Evolutionary conservation across 352 stramenopile genomes (phyloP), one percentile per base, ranked within the genome.

Genomic region (Pythium grandisporangium): DNA sequence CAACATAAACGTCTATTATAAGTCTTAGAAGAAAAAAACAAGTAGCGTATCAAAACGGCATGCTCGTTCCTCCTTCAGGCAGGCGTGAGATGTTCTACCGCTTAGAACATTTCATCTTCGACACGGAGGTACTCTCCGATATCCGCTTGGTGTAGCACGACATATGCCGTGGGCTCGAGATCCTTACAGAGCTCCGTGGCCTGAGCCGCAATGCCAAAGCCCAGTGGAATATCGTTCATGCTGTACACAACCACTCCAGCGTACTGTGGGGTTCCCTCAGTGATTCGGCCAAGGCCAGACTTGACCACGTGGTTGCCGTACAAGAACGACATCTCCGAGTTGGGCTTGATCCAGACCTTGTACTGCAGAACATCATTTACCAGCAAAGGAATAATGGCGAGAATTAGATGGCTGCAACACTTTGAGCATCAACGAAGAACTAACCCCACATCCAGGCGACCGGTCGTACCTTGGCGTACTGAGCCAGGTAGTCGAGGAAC

Each of bases 291-390:
- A 23, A 99, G 74, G 42, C 96, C 96, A 22, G 84, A 96, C 75
- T 99, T 99, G 48, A 96, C 87, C 11, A 99, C 84, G 69, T 99
- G 95, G 70, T 99, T 99, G 50, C 96, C 96, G 61, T 99, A 99
- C 20, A 99, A 66, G 72, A 99, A 99, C 12, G 81, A 96, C 96
- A 99, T 99, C 78, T 99, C 96, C 50, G 95, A 95, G 66, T 95
- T 97, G 21, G 95, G 91, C 74, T 99, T 99, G 40, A 99, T 95
- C 96, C 96, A 99, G 22, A 99, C 96, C 66, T 99, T 99, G 85
- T 98, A 97, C 77, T 44, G 22, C 30, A 45, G 49, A 10, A 54
- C 46, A 48, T n/a, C 8, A 38, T 33, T 8, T 33, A 8, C 10
- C 27, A 46, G 24, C 24, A 46, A 45, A 45, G 17, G 26, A 6